phyloP scores from a whole-genome alignment of 139 green algal genomes.

The Chlamydomonas eustigma region DNA sequence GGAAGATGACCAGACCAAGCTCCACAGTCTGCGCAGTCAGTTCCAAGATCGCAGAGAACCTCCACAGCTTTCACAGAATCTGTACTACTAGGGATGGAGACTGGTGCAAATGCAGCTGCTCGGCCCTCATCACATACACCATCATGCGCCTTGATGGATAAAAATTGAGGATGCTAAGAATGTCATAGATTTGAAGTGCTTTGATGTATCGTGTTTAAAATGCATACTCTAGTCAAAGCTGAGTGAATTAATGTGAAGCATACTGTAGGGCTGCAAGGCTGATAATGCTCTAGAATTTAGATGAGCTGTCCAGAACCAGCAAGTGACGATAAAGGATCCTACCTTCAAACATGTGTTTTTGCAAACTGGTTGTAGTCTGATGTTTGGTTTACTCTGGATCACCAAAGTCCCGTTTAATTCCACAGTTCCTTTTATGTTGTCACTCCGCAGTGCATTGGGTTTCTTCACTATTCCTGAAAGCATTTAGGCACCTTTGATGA shows the following conservation, averaged over 20 bases:
- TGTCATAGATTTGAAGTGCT: constrained; percentile 1
- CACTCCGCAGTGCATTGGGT: no score
- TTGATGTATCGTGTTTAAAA: no score
- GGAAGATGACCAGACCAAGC: constrained; percentile 14
- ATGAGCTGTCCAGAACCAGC: background rate
- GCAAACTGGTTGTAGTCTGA: no score
- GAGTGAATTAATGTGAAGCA: no score
- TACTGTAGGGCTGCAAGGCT: no score
- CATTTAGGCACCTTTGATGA: no score
- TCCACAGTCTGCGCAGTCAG: constrained; percentile 31
- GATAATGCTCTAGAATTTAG: no score
- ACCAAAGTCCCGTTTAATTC: no score
- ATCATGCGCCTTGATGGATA: constrained; percentile 17
- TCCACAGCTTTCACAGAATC: background rate
- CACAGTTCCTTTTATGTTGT: no score
- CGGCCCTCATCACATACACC: constrained; percentile 37
- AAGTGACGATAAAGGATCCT: background rate
- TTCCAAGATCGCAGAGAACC: constrained; percentile 32
- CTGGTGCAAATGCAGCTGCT: background rate
- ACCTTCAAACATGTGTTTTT: background rate
- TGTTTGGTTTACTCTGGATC: no score
- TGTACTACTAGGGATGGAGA: background rate
- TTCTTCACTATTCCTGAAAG: no score
- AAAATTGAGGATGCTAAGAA: background rate
- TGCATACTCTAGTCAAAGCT: no score